Evolutionary conservation across 768 basidiomycete species (phyloP).

Genomic region (Lactarius hatsudake): DNA sequence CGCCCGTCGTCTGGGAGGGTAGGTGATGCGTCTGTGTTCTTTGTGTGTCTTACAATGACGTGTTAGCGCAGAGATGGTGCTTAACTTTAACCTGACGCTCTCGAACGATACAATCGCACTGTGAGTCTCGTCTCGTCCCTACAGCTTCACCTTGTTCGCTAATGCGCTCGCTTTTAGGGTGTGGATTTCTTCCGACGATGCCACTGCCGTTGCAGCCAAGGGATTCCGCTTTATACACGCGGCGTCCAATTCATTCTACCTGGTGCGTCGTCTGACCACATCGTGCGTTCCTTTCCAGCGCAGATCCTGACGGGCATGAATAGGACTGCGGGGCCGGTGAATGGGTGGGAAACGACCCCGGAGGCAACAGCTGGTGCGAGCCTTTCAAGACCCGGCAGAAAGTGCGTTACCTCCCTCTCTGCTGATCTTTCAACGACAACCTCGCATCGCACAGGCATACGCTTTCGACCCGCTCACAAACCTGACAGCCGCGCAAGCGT

Average conservation of each 20-base stretch:
- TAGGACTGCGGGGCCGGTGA: slow-evolving; percentile 70
- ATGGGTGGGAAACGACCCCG: slow-evolving; percentile 54
- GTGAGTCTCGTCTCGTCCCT: background rate
- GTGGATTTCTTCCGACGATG: slow-evolving; percentile 68
- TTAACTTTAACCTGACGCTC: slow-evolving; percentile 6
- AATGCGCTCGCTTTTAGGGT: slow-evolving; percentile 42
- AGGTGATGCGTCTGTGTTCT: no score
- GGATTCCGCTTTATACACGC: slow-evolving; percentile 62
- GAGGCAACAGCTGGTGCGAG: slow-evolving; percentile 67
- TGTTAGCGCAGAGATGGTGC: background rate
- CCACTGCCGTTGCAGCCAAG: slow-evolving; percentile 54
- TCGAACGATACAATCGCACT: slow-evolving; percentile 18
- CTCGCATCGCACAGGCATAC: slow-evolving; percentile 41
- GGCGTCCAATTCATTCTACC: slow-evolving; percentile 81
- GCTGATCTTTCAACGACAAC: background rate
- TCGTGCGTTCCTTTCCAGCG: background rate
- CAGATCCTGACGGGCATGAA: background rate
- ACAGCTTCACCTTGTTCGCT: background rate
- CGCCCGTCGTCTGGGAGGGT: no score
- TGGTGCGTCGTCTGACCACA: slow-evolving; percentile 37
- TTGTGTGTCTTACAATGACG: background rate
- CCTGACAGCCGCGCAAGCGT: slow-evolving; percentile 44
- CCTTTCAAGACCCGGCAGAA: slow-evolving; percentile 81
- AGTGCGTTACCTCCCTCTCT: slow-evolving; percentile 35
- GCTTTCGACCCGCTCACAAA: slow-evolving; percentile 68